Evolutionary conservation across 768 basidiomycete species (phyloP).

Genomic region (Pulveroboletus sp.): DNA sequence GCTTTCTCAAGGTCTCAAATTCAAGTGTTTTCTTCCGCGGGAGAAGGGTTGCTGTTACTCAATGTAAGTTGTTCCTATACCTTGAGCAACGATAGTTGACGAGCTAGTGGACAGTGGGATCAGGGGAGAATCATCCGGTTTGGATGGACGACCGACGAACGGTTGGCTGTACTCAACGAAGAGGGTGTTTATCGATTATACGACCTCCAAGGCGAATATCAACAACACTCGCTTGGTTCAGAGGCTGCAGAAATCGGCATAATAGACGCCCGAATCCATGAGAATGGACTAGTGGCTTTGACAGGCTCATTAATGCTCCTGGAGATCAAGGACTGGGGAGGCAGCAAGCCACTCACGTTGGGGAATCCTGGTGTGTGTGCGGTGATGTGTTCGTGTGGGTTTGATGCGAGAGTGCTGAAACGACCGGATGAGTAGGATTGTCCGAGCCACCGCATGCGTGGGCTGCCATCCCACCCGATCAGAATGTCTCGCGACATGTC

Average conservation of each 20-base stretch:
- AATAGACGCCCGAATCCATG: conserved; percentile 80
- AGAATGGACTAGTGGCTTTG: conserved; percentile 81
- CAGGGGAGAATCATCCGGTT: conserved; percentile 76
- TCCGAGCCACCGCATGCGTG: conserved; percentile 77
- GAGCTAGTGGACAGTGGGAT: conserved; percentile 69
- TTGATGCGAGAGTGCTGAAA: conserved; percentile 6
- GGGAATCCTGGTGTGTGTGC: conserved; percentile 68
- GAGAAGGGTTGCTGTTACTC: conserved; percentile 61
- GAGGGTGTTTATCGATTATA: conserved; percentile 91
- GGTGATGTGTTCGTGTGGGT: conserved; percentile 3
- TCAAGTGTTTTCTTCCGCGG: conserved; percentile 82
- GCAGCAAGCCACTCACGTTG: conserved; percentile 63
- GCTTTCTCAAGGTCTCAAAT: conserved; percentile 74
- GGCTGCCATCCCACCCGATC: conserved; percentile 86
- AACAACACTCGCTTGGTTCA: conserved; percentile 76
- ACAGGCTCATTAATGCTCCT: conserved; percentile 70
- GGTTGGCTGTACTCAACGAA: conserved; percentile 81
- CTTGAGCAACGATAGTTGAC: conserved; percentile 6
- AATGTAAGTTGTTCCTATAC: conserved; percentile 51
- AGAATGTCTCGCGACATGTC: conserved; percentile 83
- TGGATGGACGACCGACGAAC: conserved; percentile 82
- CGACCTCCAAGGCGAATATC: conserved; percentile 80
- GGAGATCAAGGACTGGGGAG: conserved; percentile 89
- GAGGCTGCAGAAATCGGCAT: conserved; percentile 82
- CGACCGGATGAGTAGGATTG: conserved; percentile 43